phyloP scores from a whole-genome alignment of 192 early-diverging fungal genomes.

The Coemansia sp. region DNA sequence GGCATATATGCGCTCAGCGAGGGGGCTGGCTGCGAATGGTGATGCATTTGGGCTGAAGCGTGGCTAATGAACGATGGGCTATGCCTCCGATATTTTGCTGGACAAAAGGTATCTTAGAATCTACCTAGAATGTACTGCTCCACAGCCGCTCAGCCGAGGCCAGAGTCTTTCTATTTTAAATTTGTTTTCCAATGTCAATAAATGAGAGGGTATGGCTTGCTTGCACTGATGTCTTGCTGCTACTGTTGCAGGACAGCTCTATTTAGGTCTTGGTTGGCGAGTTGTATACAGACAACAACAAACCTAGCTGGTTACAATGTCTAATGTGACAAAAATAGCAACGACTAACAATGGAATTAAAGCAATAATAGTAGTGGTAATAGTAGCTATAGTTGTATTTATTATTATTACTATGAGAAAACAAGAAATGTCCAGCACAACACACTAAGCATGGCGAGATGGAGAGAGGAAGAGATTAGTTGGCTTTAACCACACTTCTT shows the following conservation, averaged over 20 bases:
- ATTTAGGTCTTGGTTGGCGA: no score
- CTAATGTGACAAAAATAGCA: neutral
- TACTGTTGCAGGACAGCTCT: no score
- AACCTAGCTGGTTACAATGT: neutral
- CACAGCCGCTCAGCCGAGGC: neutral
- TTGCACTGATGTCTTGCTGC: no score
- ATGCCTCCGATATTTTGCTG: neutral
- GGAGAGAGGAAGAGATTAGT: neutral
- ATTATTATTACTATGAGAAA: no score
- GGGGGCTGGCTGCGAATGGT: neutral
- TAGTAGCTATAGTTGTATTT: no score
- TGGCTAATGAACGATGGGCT: neutral
- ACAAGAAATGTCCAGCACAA: neutral
- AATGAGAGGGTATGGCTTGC: no score
- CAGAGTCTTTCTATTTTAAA: neutral
- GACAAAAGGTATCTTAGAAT: neutral
- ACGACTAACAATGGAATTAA: neutral
- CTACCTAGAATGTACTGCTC: neutral
- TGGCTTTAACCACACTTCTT: neutral
- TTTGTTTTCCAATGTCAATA: neutral
- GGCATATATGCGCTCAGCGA: neutral
- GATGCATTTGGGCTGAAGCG: neutral
- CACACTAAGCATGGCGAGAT: neutral
- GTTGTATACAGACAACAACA: no score
- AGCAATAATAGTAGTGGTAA: neutral